Percentiles rank a stretch among this genome's conserved stretches.
Conservation (phyloP, 352 stramenopile species). For the Phytophthora gonapodyides region DNA sequence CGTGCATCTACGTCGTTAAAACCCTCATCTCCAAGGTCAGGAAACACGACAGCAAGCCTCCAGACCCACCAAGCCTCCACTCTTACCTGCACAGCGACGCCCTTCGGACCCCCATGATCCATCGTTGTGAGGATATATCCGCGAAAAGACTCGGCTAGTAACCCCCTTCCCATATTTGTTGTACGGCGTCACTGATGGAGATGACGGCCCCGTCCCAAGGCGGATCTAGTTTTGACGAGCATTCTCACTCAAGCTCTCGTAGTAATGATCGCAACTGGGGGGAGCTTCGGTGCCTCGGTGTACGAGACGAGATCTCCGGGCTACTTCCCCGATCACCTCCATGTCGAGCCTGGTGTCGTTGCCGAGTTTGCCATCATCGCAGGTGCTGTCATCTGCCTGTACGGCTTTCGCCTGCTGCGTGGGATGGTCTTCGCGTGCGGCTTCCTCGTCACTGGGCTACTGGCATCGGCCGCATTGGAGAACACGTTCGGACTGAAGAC, state of each 20-base stretch:
- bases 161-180: constrained; percentile 7
- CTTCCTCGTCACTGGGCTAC: constrained; percentile 57
- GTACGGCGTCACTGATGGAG: no score
- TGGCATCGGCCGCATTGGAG: constrained; percentile 48
- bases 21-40: no score
- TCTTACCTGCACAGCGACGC: constrained; percentile 29
- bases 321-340: constrained; percentile 41
- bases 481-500: constrained; percentile 41
- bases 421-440: constrained; percentile 53
- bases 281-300: constrained; percentile 2
- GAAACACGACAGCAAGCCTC: no score
- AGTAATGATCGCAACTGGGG: background rate
- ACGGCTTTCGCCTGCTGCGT: constrained; percentile 56
- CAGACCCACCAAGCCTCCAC: background rate
- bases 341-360: constrained; percentile 46
- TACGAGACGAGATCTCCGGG: constrained; percentile 8
- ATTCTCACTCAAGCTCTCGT: background rate
- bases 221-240: background rate
- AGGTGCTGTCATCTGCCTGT: constrained; percentile 51
- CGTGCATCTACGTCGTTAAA: constrained; percentile 30
- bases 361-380: constrained; percentile 54
- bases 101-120: constrained; percentile 4
- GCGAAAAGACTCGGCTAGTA: constrained; percentile 11
- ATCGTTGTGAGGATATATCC: constrained; percentile 8
- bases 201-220: constrained; percentile 6